Conservation (phyloP, 2,329 filamentous ascomycete genomes). For the Phoma sp. region DNA sequence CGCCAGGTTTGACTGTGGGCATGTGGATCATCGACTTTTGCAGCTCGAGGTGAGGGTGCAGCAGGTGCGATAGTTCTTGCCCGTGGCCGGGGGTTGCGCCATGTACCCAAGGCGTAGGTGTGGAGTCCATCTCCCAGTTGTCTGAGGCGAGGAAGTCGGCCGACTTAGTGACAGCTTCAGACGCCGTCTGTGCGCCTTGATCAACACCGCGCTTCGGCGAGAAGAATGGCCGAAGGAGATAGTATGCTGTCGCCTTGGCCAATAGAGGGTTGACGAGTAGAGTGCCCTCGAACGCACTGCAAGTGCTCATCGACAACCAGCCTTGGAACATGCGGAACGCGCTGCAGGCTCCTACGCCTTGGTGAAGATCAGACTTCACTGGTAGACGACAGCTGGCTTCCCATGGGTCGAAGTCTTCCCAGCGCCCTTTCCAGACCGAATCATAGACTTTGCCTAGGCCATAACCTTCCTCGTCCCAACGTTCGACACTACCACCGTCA, state of each 20-base stretch:
- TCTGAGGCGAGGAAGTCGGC: slow-evolving; percentile 57
- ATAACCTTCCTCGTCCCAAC: slow-evolving; percentile 69
- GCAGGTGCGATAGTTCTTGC: slow-evolving; percentile 69
- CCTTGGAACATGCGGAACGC: slow-evolving; percentile 92
- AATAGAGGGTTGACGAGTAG: slow-evolving; percentile 82
- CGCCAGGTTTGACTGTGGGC: slow-evolving; percentile 72
- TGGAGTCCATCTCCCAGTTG: slow-evolving; percentile 67
- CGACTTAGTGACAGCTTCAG: slow-evolving; percentile 40
- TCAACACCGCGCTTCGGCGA: slow-evolving; percentile 55
- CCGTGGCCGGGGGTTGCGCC: slow-evolving; percentile 73
- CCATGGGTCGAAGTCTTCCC: slow-evolving; percentile 85
- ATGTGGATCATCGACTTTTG: slow-evolving; percentile 74
- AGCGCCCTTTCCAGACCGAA: slow-evolving; percentile 73
- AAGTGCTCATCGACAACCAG: slow-evolving; percentile 82
- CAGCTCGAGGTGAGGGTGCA: slow-evolving; percentile 76
- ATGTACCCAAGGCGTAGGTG: slow-evolving; percentile 68
- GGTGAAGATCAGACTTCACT: slow-evolving; percentile 77
- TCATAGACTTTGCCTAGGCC: slow-evolving; percentile 71
- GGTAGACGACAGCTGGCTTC: slow-evolving; percentile 73
- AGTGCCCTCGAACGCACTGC: slow-evolving; percentile 77
- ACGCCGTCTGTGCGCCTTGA: slow-evolving; percentile 39
- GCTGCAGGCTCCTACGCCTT: slow-evolving; percentile 80
- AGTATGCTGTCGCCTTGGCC: slow-evolving; percentile 77
- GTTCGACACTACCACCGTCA: slow-evolving; percentile 59
- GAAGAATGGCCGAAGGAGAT: slow-evolving; percentile 86